These are phyloP conservation scores for Talaromyces amestolkiae DNA, from an alignment of 2,329 filamentous ascomycete species.

Conservation along the genomic window DNA sequence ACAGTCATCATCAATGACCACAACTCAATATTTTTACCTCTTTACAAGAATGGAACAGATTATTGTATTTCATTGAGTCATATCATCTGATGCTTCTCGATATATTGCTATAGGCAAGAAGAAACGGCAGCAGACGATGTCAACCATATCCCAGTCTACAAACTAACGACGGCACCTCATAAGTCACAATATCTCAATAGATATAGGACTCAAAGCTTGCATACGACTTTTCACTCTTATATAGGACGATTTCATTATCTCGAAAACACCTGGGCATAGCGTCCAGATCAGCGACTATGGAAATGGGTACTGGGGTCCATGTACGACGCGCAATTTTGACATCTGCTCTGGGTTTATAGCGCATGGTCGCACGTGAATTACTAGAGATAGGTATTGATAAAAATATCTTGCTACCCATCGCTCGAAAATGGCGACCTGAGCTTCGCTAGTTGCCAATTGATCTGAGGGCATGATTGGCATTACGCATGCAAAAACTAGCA, in stretches of 20 bases:
- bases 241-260: not conserved
- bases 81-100: not conserved
- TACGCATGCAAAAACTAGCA: too few species aligned
- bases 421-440: not conserved
- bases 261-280: not conserved
- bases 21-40: not conserved
- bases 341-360: not conserved
- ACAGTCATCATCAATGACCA: not conserved
- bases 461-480: not conserved
- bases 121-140: not conserved
- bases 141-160: not conserved
- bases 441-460: not conserved
- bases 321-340: not conserved
- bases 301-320: not conserved
- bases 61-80: not conserved
- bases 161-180: not conserved
- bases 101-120: not conserved
- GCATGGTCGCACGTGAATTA: too few species aligned
- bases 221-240: not conserved
- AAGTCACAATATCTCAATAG: not conserved
- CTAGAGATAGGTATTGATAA: too few species aligned
- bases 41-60: not conserved
- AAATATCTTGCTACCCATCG: not conserved
- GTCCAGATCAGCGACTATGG: not conserved
- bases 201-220: not conserved